phyloP scores from a whole-genome alignment of 2,329 filamentous ascomycete genomes.

The Fusarium decemcellulare region DNA sequence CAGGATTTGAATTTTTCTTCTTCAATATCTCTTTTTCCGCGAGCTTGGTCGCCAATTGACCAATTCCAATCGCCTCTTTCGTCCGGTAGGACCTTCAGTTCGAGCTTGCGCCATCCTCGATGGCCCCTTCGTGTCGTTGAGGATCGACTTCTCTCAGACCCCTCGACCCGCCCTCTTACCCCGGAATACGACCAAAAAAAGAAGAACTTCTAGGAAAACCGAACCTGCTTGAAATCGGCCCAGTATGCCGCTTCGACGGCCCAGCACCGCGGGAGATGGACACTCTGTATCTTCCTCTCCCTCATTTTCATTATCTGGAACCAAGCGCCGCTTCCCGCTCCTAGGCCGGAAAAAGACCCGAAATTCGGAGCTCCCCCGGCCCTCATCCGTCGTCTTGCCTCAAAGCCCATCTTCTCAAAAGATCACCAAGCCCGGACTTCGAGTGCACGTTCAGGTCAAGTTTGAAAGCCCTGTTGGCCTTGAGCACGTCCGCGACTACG shows the following conservation, averaged over 20 bases:
- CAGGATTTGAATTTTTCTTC: constrained; percentile 23
- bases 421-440: constrained; percentile 47
- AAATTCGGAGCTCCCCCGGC: constrained; percentile 39
- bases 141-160: constrained; percentile 19
- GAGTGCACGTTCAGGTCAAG: constrained; percentile 60
- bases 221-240: constrained; percentile 12
- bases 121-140: constrained; percentile 40
- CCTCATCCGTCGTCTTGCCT: constrained; percentile 35
- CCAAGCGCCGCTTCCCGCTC: constrained; percentile 51
- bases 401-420: constrained; percentile 25
- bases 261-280: constrained; percentile 43
- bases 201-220: constrained; percentile 8
- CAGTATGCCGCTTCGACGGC: constrained; percentile 47
- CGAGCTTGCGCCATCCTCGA: constrained; percentile 20
- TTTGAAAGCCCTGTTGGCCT: constrained; percentile 62
- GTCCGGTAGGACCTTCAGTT: constrained; percentile 12
- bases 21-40: constrained; percentile 20
- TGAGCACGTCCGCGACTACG: constrained; percentile 62
- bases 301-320: constrained; percentile 42
- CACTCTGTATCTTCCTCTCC: constrained; percentile 40
- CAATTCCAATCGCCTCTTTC: constrained; percentile 2
- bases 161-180: constrained; percentile 6
- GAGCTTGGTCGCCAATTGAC: constrained; percentile 15
- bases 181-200: constrained; percentile 2
- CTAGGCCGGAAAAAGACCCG: constrained; percentile 47